Evolutionary conservation across 768 basidiomycete species (phyloP), one percentile per base, ranked within the genome.

Genomic region (Termitomyces sp.): DNA sequence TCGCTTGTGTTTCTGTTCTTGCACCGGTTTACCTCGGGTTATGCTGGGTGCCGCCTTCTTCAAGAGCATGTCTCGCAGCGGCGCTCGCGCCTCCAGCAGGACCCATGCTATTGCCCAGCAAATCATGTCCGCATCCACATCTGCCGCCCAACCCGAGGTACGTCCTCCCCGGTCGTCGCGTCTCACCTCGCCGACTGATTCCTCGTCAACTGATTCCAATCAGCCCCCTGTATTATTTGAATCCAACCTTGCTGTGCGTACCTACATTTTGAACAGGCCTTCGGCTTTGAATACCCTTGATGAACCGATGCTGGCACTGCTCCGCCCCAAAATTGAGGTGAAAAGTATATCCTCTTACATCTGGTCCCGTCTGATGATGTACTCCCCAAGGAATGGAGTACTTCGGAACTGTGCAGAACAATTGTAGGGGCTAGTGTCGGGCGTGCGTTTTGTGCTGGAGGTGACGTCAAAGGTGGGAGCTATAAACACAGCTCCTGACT

Each of bases 391-490:
- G 83, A 85, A 77, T 93, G 91, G 90, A 79, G 82, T 59, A 73
- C 79, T 36, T 86, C 91, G 30, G 81, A 87, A 50, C 79, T 92
- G 7, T 86, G 86, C 63, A 81, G 82, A 56, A 79, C 88, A 30
- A 83, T 97, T 58, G 80, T 93, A 37, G 89, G 88, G 34, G 81
- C 82, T 33, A 91, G 90, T 24, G 71, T 72, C 13, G 89, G 87
- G 4, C 79, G 85, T 58, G 91, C 89, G 13, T 98, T 98, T 69
- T 98, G 95, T 67, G 89, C 92, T 6, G 97, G 97, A 14, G 97
- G 97, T 44, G 97, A 99, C 72, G 91, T 99, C 57, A 87, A 84
- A 58, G 77, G 96, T 95, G 64, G 72, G 88, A 79, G 56, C 51
- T 50, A 42, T 22, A 46, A 51, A 44, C 47, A 32, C 20, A 26